Conservation (phyloP, 768 basidiomycete species). For the Boletus rufocinnamomeus region DNA sequence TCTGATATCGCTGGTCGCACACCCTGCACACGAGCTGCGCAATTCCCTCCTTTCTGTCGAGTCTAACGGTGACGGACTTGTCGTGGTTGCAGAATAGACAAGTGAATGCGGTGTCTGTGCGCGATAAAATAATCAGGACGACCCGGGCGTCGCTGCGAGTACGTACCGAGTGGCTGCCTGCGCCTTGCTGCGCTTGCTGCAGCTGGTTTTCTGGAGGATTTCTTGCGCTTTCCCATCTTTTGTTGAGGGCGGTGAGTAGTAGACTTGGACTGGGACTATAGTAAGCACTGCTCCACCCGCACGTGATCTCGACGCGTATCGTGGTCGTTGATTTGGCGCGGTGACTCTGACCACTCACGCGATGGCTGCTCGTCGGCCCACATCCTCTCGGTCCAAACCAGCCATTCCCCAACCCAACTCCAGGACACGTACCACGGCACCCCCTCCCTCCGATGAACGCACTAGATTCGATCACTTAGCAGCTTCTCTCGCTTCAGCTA, state of each 20-base stretch:
- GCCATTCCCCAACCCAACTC: conserved; percentile 35
- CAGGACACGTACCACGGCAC: conserved; percentile 51
- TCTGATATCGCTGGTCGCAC: conserved; percentile 85
- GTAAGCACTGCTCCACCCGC: background rate
- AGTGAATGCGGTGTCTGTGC: conserved; percentile 76
- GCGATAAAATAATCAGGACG: conserved; percentile 6
- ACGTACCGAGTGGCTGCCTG: conserved; percentile 71
- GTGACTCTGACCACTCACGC: conserved; percentile 19
- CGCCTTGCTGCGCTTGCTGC: conserved; percentile 61
- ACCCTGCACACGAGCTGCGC: conserved; percentile 81
- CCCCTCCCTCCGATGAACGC: conserved; percentile 24
- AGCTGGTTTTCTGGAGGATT: conserved; percentile 80
- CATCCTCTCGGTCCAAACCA: conserved; percentile 46
- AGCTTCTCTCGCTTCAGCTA: conserved; percentile 28
- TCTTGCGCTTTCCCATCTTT: conserved; percentile 87
- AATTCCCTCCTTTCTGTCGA: conserved; percentile 84
- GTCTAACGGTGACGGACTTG: conserved; percentile 80
- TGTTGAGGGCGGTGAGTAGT: background rate
- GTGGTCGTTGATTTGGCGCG: conserved; percentile 35
- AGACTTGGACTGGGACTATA: background rate
- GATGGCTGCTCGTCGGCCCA: conserved; percentile 68
- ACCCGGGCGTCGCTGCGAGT: background rate
- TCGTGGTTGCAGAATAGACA: conserved; percentile 91
- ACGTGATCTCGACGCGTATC: conserved; percentile 38
- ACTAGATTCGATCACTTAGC: conserved; percentile 22